Percentiles rank a stretch among this genome's conserved stretches.
Evolutionary conservation across 1,284 basidiomycete species (phyloP).

Genomic region (Malassezia japonica): DNA sequence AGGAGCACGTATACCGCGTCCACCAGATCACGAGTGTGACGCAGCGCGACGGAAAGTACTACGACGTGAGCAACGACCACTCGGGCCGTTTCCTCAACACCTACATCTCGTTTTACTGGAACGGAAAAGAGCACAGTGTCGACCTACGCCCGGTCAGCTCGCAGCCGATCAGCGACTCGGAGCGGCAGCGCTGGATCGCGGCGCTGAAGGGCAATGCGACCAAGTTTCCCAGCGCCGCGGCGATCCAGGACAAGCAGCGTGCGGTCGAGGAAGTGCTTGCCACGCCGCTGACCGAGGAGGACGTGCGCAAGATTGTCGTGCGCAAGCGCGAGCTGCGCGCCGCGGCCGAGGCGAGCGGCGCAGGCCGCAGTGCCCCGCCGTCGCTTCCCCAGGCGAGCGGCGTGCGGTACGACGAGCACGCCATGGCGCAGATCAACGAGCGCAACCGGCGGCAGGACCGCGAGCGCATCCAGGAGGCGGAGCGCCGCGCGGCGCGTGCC

Average conservation of each 20-base stretch:
- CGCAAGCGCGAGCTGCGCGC: conserved; percentile 22
- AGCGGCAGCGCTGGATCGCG: conserved; percentile 30
- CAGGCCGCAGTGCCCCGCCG: not conserved
- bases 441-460: conserved; percentile 71
- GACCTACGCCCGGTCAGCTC: conserved; percentile 22
- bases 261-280: conserved; percentile 28
- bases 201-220: conserved; percentile 12
- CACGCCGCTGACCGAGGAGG: conserved; percentile 28
- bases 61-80: conserved; percentile 58
- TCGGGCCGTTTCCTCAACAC: conserved; percentile 33
- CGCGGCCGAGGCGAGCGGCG: conserved; percentile 12
- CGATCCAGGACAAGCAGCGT: conserved; percentile 22
- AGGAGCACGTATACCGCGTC: conserved; percentile 65
- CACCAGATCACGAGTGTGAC: conserved; percentile 63
- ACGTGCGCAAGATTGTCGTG: conserved; percentile 28
- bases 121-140: conserved; percentile 22
- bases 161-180: conserved; percentile 24
- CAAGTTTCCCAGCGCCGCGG: conserved; percentile 17
- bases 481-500: conserved; percentile 59
- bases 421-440: conserved; percentile 72
- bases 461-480: conserved; percentile 67
- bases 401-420: conserved; percentile 51
- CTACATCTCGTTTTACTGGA: conserved; percentile 26
- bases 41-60: conserved; percentile 57
- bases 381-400: not conserved